phyloP scores from a whole-genome alignment of 495 filamentous ascomycete species.

The Annulohypoxylon stygium region DNA sequence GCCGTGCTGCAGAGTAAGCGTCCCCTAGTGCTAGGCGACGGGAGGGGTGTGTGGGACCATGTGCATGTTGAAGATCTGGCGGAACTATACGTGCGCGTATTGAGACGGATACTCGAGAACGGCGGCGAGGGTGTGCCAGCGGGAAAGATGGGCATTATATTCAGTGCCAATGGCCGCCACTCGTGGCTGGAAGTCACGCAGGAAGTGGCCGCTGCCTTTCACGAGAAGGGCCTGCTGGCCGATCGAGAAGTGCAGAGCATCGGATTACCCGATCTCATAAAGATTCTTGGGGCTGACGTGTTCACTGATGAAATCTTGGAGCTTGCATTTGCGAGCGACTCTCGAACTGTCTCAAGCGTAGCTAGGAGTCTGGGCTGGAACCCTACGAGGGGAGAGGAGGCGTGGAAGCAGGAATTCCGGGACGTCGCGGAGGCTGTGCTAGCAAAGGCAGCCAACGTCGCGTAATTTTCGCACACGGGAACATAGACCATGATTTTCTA shows the following conservation, averaged over 20 bases:
- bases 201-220: slow-evolving; percentile 54
- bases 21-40: slow-evolving; percentile 54
- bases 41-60: slow-evolving; percentile 61
- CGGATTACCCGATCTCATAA: slow-evolving; percentile 52
- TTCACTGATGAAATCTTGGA: slow-evolving; percentile 49
- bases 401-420: slow-evolving; percentile 41
- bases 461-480: background rate
- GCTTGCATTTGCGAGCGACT: slow-evolving; percentile 52
- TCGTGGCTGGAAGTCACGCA: slow-evolving; percentile 57
- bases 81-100: slow-evolving; percentile 54
- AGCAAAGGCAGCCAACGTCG: slow-evolving; percentile 5
- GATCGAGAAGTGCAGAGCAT: slow-evolving; percentile 51
- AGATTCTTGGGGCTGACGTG: slow-evolving; percentile 36
- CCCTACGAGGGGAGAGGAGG: slow-evolving; percentile 52
- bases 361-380: slow-evolving; percentile 58
- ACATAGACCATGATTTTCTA: background rate
- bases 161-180: slow-evolving; percentile 57
- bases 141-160: slow-evolving; percentile 61
- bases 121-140: slow-evolving; percentile 53
- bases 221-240: slow-evolving; percentile 51
- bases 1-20: slow-evolving; percentile 49
- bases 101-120: slow-evolving; percentile 47
- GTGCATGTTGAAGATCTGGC: slow-evolving; percentile 64
- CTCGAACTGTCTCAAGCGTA: slow-evolving; percentile 49
- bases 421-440: slow-evolving; percentile 40